Base-by-base conservation (phyloP, 208 protist genomes). In the Leishmania mexicana region DNA sequence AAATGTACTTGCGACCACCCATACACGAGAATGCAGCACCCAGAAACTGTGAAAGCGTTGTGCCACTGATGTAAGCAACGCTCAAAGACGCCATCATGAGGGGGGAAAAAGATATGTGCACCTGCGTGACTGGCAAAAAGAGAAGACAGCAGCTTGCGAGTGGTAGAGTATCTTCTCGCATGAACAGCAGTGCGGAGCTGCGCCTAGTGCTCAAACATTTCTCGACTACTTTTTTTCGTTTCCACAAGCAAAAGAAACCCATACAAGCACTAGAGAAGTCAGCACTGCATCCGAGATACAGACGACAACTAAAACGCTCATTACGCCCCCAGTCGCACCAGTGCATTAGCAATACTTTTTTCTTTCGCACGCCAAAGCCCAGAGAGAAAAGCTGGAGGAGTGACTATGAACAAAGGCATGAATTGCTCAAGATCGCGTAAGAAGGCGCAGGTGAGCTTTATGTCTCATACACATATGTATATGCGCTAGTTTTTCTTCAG, bases 1-100 rank as follows among this genome's bases (percentile, higher is more conserved):
- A 89, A 17, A 79, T 47, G 28, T 87, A 81, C 65, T 90, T 90
- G 19, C 45, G 47, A 28, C 77, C 70, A 15, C 28, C 21, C 38
- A 15, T 2, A 28, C 79, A 80, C 8, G 75, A 70, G 42, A 88
- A 83, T 21, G 88, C 81, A 42, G 87, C 85, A 19, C 79, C 79
- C 13, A 94, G 60, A 72, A 94, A 81, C n/a, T 89, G 84, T 3
- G 90, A 88, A 35, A 94, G 79, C 11, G 80, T 82, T 35, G 85
- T 85, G 1, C 90, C 90, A 40, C 83, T 90, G 31, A 94, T 91
- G 76, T 88, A 85, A 49, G 84, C 85, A 77, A 62, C 64, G 15
- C 62, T 89, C 85, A 83, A 62, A 75, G 64, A 77, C 81, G 11
- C 51, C 77, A 83, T 81, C 6, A 10, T 2, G n/a, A 3, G 0